These are phyloP conservation scores for Lachancea meyersii DNA, from an alignment of 805 yeast genomes.

Conservation along the genomic window DNA sequence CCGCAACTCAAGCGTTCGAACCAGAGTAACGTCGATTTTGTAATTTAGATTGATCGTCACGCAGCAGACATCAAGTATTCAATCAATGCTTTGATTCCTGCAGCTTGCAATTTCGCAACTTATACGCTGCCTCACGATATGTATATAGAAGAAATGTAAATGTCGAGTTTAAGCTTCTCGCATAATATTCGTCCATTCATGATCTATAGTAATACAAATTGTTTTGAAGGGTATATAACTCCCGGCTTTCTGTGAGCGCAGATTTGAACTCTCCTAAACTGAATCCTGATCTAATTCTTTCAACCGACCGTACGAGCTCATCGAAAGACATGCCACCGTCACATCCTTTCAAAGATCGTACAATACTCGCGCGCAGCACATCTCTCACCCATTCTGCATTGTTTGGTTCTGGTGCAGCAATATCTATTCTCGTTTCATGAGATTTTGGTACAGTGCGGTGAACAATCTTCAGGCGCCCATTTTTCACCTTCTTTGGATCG, in stretches of 20 bases:
- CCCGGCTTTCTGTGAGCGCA: constrained; percentile 18
- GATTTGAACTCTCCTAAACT: constrained; percentile 32
- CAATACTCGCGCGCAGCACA: constrained; percentile 24
- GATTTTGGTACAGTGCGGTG: not conserved
- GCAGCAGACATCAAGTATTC: too few relatives aligned
- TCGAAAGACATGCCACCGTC: constrained; percentile 11
- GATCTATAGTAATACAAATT: constrained; percentile 4
- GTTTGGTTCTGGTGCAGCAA: not conserved
- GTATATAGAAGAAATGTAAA: too few relatives aligned
- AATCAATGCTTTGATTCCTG: too few relatives aligned
- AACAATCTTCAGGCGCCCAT: constrained; percentile 20
- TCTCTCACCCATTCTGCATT: constrained; percentile 26
- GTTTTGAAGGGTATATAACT: constrained; percentile 6
- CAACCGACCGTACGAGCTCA: constrained; percentile 12
- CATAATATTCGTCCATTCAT: constrained; percentile 1
- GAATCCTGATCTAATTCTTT: constrained; percentile 17
- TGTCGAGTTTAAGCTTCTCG: too few relatives aligned
- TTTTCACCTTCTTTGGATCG: constrained; percentile 17
- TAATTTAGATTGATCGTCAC: too few relatives aligned
- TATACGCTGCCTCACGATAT: too few relatives aligned
- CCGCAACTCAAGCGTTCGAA: constrained; percentile 77
- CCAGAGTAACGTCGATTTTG: constrained; percentile 40
- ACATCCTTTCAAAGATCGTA: constrained; percentile 20
- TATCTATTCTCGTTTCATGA: not conserved
- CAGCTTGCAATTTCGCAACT: too few relatives aligned